Evolutionary conservation across 139 green algal species (phyloP).

Genomic region (Pleodorina starrii): DNA sequence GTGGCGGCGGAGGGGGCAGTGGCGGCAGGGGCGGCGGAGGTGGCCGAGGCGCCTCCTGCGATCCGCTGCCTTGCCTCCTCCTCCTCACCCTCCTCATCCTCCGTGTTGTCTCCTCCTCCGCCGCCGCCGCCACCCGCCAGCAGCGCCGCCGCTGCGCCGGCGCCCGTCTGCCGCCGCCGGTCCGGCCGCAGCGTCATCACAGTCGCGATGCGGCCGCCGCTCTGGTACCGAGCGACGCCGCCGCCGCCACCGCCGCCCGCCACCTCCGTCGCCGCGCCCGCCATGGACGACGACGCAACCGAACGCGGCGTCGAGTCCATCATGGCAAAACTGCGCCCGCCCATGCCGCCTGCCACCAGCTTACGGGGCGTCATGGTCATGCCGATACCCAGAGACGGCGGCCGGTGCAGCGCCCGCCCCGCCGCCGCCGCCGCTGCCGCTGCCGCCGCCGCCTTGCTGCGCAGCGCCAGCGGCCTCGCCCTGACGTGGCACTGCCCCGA

Average conservation of each 20-base stretch:
- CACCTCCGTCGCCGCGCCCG: background rate
- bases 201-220: background rate
- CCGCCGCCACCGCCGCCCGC: background rate
- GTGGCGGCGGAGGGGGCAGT: background rate
- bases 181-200: background rate
- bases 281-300: background rate
- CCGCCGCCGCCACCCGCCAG: background rate
- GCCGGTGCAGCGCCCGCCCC: background rate
- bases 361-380: background rate
- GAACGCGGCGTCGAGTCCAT: background rate
- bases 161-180: background rate
- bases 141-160: too few relatives aligned
- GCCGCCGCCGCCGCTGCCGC: background rate
- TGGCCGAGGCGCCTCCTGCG: background rate
- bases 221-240: background rate
- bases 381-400: background rate
- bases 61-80: background rate
- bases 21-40: background rate
- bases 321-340: background rate
- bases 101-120: background rate
- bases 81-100: background rate
- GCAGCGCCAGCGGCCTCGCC: slow-evolving; percentile 28
- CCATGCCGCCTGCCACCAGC: background rate
- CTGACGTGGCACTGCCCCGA: slow-evolving; percentile 45
- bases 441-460: background rate